phyloP scores from a whole-genome alignment of 805 yeast genomes.

The Cyberlindnera xishuangbannaensis region DNA sequence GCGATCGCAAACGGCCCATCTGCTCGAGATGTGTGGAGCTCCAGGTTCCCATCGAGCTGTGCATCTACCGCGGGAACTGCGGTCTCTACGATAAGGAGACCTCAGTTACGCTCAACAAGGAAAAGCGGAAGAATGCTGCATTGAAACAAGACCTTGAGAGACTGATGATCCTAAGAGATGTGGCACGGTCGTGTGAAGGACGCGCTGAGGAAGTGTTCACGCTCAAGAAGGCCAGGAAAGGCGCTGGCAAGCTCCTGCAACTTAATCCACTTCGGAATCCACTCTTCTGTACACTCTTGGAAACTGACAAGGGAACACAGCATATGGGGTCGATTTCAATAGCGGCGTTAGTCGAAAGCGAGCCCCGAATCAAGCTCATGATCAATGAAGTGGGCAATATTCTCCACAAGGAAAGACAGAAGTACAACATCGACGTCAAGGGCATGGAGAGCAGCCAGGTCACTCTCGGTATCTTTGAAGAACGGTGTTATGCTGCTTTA shows the following conservation, averaged over 20 bases:
- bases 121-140: constrained; percentile 1
- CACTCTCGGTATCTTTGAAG: constrained; percentile 6
- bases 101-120: neutral
- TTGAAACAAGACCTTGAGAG: constrained; percentile 1
- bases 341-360: constrained; percentile 1
- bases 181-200: constrained; percentile 1
- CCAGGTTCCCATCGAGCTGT: constrained; percentile 8
- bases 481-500: constrained; percentile 1
- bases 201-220: constrained; percentile 2
- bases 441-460: constrained; percentile 4
- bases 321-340: constrained; percentile 6
- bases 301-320: neutral
- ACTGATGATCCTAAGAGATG: constrained; percentile 1
- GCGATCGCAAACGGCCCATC: constrained; percentile 6
- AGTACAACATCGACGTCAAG: constrained; percentile 2
- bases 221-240: neutral
- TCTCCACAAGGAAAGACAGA: constrained; percentile 4
- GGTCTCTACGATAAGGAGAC: constrained; percentile 3
- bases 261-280: constrained; percentile 6
- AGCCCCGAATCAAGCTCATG: constrained; percentile 2
- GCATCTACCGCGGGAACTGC: constrained; percentile 5
- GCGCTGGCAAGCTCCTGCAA: neutral
- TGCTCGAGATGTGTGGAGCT: constrained; percentile 9
- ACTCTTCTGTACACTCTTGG: constrained; percentile 4
- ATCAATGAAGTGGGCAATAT: constrained; percentile 4